These are phyloP conservation scores for Schizonepeta tenuifolia DNA, from an alignment of 257 asterid genomes.

Conservation along the genomic window DNA sequence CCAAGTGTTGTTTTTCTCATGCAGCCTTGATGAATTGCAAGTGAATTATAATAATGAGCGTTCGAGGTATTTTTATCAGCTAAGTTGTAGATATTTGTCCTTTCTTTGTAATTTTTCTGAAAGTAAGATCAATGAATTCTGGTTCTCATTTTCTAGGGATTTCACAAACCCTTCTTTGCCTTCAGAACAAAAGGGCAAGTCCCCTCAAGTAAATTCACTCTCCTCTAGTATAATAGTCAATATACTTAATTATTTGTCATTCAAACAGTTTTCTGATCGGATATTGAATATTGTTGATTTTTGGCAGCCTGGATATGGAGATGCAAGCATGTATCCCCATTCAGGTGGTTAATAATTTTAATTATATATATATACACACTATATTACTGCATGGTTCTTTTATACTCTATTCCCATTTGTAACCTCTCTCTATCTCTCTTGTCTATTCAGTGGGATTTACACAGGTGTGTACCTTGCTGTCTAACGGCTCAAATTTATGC, in stretches of 20 bases:
- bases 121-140: constrained; percentile 28
- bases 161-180: constrained; percentile 94
- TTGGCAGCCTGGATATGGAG: constrained; percentile 81
- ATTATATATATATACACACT: constrained; percentile 1
- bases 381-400: constrained; percentile 8
- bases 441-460: constrained; percentile 76
- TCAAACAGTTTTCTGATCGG: constrained; percentile 37
- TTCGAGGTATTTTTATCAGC: constrained; percentile 66
- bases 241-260: constrained; percentile 28
- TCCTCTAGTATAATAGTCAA: constrained; percentile 32
- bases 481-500: constrained; percentile 25
- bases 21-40: constrained; percentile 97
- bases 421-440: constrained; percentile 30
- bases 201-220: constrained; percentile 72
- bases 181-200: constrained; percentile 94
- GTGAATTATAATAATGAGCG: constrained; percentile 95
- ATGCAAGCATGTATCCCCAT: constrained; percentile 69
- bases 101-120: constrained; percentile 32
- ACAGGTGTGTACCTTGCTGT: constrained; percentile 66
- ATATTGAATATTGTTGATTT: constrained; percentile 31
- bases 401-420: constrained; percentile 31
- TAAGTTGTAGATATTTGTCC: constrained; percentile 3
- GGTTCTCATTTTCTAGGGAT: constrained; percentile 67
- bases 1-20: constrained; percentile 33
- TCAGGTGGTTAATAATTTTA: constrained; percentile 45